A percentile compares a stretch with the other conserved stretches of the same genome.
These are phyloP conservation scores for Moesziomyces globuligerus DNA, from an alignment of 1,284 basidiomycete species.

Conservation along the genomic window DNA sequence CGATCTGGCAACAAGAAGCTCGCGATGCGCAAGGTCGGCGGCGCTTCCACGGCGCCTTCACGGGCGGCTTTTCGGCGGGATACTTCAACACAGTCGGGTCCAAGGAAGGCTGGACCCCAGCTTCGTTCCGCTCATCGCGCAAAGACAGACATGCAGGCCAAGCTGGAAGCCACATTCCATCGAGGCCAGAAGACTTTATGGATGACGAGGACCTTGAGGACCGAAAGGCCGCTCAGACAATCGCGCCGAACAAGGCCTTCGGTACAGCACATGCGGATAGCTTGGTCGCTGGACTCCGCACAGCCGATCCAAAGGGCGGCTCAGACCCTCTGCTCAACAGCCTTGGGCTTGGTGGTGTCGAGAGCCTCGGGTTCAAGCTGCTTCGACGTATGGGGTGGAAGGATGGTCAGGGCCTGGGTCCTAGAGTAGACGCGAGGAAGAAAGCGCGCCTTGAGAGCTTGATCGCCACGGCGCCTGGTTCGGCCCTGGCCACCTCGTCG, in stretches of 20 bases:
- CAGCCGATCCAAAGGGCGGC: background rate
- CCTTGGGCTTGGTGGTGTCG: background rate
- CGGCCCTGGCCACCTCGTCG: slow-evolving; percentile 4
- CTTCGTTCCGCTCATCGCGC: slow-evolving; percentile 76
- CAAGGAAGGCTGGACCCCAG: slow-evolving; percentile 95
- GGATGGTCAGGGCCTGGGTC: slow-evolving; percentile 89
- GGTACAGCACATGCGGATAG: background rate
- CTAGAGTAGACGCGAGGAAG: slow-evolving; percentile 82
- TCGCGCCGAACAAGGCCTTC: too few relatives aligned
- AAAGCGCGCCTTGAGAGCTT: slow-evolving; percentile 70
- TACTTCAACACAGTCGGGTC: slow-evolving; percentile 97
- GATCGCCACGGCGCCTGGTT: slow-evolving; percentile 7
- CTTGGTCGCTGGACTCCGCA: background rate
- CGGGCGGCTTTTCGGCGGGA: slow-evolving; percentile 95
- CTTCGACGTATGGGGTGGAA: slow-evolving; percentile 96
- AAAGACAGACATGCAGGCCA: slow-evolving; percentile 16
- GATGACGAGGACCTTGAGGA: slow-evolving; percentile 96
- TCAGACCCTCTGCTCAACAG: background rate
- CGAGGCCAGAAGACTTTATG: slow-evolving; percentile 90
- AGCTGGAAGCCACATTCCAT: slow-evolving; percentile 68
- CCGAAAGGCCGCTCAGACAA: slow-evolving; percentile 74
- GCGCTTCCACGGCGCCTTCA: slow-evolving; percentile 95
- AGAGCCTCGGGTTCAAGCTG: slow-evolving; percentile 70
- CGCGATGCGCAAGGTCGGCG: slow-evolving; percentile 92
- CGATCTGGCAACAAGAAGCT: slow-evolving; percentile 96